Evolutionary conservation across 2,329 filamentous ascomycete species (phyloP).

Genomic region (Stachybotrys elegans): DNA sequence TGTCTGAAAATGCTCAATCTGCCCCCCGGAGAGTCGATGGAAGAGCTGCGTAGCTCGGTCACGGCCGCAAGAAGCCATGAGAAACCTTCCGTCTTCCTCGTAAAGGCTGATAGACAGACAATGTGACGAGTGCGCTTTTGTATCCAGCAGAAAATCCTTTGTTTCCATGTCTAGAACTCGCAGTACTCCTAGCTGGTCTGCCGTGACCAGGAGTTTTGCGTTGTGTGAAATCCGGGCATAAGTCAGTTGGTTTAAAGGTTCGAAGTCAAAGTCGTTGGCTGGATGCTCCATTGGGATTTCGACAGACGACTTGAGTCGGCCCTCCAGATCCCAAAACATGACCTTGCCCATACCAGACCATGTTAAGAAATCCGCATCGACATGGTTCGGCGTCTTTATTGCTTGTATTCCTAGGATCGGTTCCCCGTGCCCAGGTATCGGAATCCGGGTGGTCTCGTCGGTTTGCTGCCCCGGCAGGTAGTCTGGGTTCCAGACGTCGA

Average conservation of each 20-base stretch:
- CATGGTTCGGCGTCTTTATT: slow-evolving; percentile 53
- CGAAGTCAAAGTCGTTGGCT: slow-evolving; percentile 43
- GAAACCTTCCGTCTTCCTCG: slow-evolving; percentile 52
- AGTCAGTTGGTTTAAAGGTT: slow-evolving; percentile 53
- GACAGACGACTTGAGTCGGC: slow-evolving; percentile 59
- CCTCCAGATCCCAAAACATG: slow-evolving; percentile 76
- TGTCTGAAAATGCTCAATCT: slow-evolving; percentile 80
- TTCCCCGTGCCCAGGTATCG: slow-evolving; percentile 59
- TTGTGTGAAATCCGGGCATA: slow-evolving; percentile 55
- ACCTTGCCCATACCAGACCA: slow-evolving; percentile 81
- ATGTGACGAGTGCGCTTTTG: slow-evolving; percentile 82
- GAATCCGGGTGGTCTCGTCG: slow-evolving; percentile 39
- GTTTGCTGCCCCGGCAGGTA: slow-evolving; percentile 35
- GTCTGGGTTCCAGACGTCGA: slow-evolving; percentile 58
- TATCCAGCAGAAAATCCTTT: slow-evolving; percentile 59
- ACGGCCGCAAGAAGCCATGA: slow-evolving; percentile 79
- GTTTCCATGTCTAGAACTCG: slow-evolving; percentile 61
- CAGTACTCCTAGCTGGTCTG: slow-evolving; percentile 82
- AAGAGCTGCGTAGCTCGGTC: slow-evolving; percentile 96
- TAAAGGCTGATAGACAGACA: slow-evolving; percentile 76
- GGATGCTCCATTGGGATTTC: slow-evolving; percentile 65
- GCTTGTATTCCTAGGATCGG: slow-evolving; percentile 69
- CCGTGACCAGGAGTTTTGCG: slow-evolving; percentile 67
- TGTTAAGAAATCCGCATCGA: slow-evolving; percentile 73
- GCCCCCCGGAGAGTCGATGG: slow-evolving; percentile 46